A percentile compares a stretch with the other conserved stretches of the same genome.
These are phyloP conservation scores for Oryza meridionalis DNA, from an alignment of 176 grass and related monocot species.

Conservation along the genomic window DNA sequence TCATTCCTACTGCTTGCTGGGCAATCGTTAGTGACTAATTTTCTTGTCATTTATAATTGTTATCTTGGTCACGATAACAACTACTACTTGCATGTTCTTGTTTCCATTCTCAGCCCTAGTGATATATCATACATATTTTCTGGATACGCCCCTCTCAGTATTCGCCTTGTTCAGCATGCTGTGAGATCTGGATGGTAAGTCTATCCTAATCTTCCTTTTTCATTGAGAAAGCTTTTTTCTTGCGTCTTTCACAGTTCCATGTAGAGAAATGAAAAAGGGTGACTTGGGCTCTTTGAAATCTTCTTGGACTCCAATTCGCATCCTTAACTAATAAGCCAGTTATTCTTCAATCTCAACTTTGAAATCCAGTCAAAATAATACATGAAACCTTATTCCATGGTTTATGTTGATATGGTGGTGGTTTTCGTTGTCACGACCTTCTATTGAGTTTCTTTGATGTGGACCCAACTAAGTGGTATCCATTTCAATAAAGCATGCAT, in stretches of 20 bases:
- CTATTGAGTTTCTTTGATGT: not conserved
- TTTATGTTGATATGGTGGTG: too few relatives aligned
- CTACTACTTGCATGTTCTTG: conserved; percentile 42
- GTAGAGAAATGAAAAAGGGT: not conserved
- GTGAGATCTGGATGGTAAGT: conserved; percentile 93
- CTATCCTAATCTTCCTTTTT: not conserved
- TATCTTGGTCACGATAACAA: conserved; percentile 23
- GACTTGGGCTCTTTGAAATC: not conserved
- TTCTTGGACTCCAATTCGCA: not conserved
- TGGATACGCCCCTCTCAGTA: conserved; percentile 98
- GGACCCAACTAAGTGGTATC: not conserved
- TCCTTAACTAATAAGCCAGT: not conserved
- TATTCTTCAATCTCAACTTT: too few relatives aligned
- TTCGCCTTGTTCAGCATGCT: conserved; percentile 94
- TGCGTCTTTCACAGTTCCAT: not conserved
- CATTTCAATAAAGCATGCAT: not conserved
- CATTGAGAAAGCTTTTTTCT: not conserved
- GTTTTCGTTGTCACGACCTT: too few relatives aligned
- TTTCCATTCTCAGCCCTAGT: conserved; percentile 67
- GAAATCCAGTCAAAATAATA: too few relatives aligned
- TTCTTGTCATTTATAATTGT: not conserved
- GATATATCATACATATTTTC: conserved; percentile 99
- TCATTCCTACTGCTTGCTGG: conserved; percentile 19
- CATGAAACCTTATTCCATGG: too few relatives aligned
- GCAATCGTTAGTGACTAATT: conserved; percentile 13